Base-by-base conservation (phyloP, 805 yeast species). In the Candida qinlingensis region DNA sequence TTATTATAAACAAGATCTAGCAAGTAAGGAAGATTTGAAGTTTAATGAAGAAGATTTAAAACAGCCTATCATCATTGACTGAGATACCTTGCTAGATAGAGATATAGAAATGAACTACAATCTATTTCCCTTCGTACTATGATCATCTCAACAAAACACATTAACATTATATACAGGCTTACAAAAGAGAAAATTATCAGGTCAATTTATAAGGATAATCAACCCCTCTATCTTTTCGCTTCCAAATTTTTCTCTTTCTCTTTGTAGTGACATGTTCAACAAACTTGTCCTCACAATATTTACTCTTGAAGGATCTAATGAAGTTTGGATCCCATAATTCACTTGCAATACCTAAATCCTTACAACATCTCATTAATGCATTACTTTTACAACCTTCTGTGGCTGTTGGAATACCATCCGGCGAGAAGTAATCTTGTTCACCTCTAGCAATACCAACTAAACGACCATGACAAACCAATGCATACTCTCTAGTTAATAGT, bases 251-350 rank as follows among this genome's bases (percentile, higher is more conserved):
- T 80, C 85, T 86, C 81, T 87, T 88, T 72, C 78, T 83, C 72
- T 87, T 87, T 25, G 87, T 86, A 8, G 80, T 76, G 26, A 83
- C 81, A 65, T 89, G 92, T 59, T 90, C 96, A 19, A 85, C 96
- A 67, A 87, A 89, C 51, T 83, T 80, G 56, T 88, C 90, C 49
- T 85, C 91, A 66, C 97, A 89, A 55, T 77, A 61, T 48, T 74
- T 66, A 52, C 70, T 72, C 63, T 86, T 87, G 68, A 83, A 86
- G 41, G 63, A 59, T 56, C 87, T 77, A 53, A 94, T 90, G 59
- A 92, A 94, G 39, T 81, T 72, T 3, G 99, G 99, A 64, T 94
- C 99, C 99, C 99, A 94, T 44, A 94, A 74, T 63, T 94, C 99
- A 49, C 96, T 86, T 1, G 97, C 99, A 55, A 94, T 85, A 5